These are phyloP conservation scores for Naumovozyma dairenensis DNA, from an alignment of 805 yeast species.

Conservation along the genomic window DNA sequence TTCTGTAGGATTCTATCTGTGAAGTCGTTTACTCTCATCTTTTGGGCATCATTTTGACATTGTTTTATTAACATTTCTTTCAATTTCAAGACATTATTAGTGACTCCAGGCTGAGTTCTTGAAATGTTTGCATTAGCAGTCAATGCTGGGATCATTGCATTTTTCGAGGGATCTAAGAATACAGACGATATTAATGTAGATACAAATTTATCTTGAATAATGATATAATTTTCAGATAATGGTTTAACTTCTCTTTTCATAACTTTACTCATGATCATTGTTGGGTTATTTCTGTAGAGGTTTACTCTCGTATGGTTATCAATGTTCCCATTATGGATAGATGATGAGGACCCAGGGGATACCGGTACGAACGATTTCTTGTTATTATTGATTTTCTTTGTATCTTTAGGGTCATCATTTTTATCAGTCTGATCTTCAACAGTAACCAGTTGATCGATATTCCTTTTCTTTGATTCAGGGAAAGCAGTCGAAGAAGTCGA, in stretches of 20 bases:
- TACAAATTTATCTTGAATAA: constrained; percentile 24
- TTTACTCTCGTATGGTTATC: constrained; percentile 20
- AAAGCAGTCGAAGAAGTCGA: too few species aligned
- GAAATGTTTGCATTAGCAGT: constrained; percentile 20
- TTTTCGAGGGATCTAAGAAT: constrained; percentile 21
- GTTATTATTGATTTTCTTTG: too few species aligned
- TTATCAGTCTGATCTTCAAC: too few species aligned
- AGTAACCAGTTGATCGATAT: too few species aligned
- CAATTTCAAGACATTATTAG: constrained; percentile 15
- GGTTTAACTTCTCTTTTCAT: constrained; percentile 28
- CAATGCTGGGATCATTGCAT: constrained; percentile 24
- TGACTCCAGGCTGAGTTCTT: constrained; percentile 21
- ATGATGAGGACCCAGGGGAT: too few species aligned
- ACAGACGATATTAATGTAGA: constrained; percentile 22
- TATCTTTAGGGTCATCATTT: too few species aligned
- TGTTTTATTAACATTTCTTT: constrained; percentile 19
- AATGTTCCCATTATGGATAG: too few species aligned
- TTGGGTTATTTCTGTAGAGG: constrained; percentile 21
- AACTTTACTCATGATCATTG: constrained; percentile 22
- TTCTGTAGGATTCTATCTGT: constrained; percentile 23
- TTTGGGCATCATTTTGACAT: constrained; percentile 16
- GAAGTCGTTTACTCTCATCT: constrained; percentile 18
- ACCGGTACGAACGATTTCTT: too few species aligned
- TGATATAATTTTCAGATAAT: constrained; percentile 25
- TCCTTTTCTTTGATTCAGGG: too few species aligned